Base-by-base conservation (phyloP, 2,329 filamentous ascomycete genomes). In the Trichothecium roseum region DNA sequence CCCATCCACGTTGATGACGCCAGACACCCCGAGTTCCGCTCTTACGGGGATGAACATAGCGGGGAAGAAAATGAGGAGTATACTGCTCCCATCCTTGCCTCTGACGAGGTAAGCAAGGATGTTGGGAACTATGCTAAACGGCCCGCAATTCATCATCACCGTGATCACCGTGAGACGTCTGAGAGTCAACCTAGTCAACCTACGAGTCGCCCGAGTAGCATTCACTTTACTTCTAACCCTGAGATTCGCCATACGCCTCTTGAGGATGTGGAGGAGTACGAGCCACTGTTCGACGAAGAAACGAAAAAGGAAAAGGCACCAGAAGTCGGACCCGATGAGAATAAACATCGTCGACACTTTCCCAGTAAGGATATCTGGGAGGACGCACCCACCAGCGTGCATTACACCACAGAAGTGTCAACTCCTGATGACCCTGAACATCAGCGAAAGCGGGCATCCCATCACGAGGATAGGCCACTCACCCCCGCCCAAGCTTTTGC, bases 341-440 rank as follows among this genome's bases (percentile, higher is more conserved):
- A 69, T 43, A 68, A 75, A 43, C 63, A 70, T 41, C 74, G 76
- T 43, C 81, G 81, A 40, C 59, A 72, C 42, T 98, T 98, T 59
- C 91, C 91, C 2, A 95, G 88, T 56, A 83, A 88, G 55, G 91
- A 98, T 54, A 76, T 96, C 28, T 98, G 91, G 91, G 91, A 98
- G 62, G 93, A 98, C 55, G 81, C 86, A 1, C 91, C 93, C 4
- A 82, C 79, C 51, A 94, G 87, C 58, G 68, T 85, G 35, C 78
- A 91, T 50, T 77, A 73, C 50, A 80, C 75, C 24, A 79, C 88
- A 3, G 87, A 84, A 40, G 89, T 96, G 7, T 84, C 81, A 3
- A 91, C 85, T 1, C 87, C 87, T 2, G 83, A 53, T 45, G 62
- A 52, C 43, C 57, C 41, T 40, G 61, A 55, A 20, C 42, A 50